Percentiles rank a stretch among this genome's conserved stretches.
These are phyloP conservation scores for Ampelocalamus luodianensis DNA, from an alignment of 176 grass and related monocot species.

Conservation along the genomic window DNA sequence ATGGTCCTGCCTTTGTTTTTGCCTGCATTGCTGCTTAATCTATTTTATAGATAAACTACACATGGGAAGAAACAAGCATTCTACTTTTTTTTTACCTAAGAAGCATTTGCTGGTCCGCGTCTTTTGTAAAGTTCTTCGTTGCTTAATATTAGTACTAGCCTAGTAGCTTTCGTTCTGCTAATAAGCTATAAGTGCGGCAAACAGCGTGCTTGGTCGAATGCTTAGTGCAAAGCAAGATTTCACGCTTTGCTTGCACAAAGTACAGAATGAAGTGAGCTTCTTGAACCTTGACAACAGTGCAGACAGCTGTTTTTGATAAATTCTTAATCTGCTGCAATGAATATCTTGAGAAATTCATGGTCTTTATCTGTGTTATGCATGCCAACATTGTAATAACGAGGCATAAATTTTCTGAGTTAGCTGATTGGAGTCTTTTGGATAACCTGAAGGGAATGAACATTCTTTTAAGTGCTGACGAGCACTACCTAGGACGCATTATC, in stretches of 20 bases:
- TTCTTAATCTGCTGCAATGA: background rate
- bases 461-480: slow-evolving; percentile 73
- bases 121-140: background rate
- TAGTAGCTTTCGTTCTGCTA: background rate
- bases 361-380: background rate
- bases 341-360: slow-evolving; percentile 9
- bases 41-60: background rate
- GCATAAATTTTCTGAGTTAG: slow-evolving; percentile 4
- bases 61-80: background rate
- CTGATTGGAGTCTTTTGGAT: slow-evolving; percentile 38
- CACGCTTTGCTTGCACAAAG: background rate
- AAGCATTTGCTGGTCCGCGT: background rate
- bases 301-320: background rate
- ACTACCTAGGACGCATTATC: slow-evolving; percentile 64
- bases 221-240: background rate
- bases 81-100: background rate
- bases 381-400: background rate
- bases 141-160: background rate
- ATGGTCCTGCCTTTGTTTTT: background rate
- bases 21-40: background rate
- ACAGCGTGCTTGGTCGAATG: background rate
- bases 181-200: background rate
- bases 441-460: slow-evolving; percentile 76
- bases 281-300: background rate
- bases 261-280: background rate